A percentile compares a stretch with the other conserved stretches of the same genome.
Evolutionary conservation across 2,329 filamentous ascomycete species (phyloP).

Genomic region (Zymoseptoria passerinii): DNA sequence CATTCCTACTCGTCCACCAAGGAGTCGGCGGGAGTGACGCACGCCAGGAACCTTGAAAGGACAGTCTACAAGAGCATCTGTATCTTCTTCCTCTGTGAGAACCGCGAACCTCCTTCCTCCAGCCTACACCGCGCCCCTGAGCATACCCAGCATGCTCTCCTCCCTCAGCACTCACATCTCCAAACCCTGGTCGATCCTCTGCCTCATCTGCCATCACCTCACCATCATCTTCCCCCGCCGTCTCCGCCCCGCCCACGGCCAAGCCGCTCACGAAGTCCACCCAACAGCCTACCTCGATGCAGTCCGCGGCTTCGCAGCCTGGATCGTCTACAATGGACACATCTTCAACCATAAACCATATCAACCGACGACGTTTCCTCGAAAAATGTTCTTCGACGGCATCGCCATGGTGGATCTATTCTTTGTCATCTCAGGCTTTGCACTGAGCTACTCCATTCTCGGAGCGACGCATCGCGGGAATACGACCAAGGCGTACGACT

Average conservation of each 20-base stretch:
- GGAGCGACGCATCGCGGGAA: conserved; percentile 1
- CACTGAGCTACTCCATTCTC: conserved; percentile 9
- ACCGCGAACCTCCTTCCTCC: not conserved
- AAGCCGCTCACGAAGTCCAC: not conserved
- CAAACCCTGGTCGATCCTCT: not conserved
- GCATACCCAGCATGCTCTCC: not conserved
- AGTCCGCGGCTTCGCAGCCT: conserved; percentile 54
- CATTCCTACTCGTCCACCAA: not conserved
- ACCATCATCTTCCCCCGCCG: not conserved
- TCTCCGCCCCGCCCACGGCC: not conserved
- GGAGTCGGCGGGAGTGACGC: not conserved
- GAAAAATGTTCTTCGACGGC: not conserved
- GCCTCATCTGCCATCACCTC: not conserved
- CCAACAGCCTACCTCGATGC: conserved; percentile 53
- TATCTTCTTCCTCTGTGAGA: not conserved
- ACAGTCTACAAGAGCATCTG: not conserved
- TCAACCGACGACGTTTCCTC: not conserved
- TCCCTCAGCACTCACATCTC: not conserved
- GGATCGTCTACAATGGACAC: conserved; percentile 57
- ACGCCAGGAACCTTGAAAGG: not conserved
- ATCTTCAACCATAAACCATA: not conserved
- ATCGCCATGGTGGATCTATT: conserved; percentile 12
- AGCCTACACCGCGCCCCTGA: not conserved
- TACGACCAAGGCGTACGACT: not conserved
- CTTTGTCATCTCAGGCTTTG: conserved; percentile 14